phyloP scores from a whole-genome alignment of 441 rosid genomes.

The Gossypium schwendimanii region DNA sequence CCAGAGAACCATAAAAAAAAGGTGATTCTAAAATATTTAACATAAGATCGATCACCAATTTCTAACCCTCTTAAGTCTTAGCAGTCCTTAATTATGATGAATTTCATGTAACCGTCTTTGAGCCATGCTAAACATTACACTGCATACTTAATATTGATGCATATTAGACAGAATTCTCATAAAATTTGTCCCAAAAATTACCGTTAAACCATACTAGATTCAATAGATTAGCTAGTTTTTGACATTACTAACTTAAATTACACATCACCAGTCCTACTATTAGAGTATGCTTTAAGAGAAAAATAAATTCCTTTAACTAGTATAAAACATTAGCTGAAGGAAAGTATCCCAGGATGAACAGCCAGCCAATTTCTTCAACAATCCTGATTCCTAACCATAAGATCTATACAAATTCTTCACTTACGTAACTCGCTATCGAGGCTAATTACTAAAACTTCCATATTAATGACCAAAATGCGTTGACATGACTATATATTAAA shows the following conservation, averaged over 20 bases:
- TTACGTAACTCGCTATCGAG: background rate
- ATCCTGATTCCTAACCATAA: background rate
- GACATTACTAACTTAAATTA: background rate
- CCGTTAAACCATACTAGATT: background rate
- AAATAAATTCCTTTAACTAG: background rate
- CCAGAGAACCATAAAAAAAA: background rate
- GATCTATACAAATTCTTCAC: background rate
- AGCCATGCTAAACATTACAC: background rate
- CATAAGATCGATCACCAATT: background rate
- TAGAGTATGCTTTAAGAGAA: background rate
- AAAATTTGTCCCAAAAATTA: background rate
- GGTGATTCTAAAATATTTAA: background rate
- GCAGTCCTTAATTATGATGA: background rate
- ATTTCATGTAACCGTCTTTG: background rate
- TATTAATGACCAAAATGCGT: background rate
- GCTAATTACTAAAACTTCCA: background rate
- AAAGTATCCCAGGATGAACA: background rate
- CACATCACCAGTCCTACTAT: background rate
- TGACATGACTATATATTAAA: background rate
- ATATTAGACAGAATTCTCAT: background rate
- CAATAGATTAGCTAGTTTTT: background rate
- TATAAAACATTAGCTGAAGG: background rate
- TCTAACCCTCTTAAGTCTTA: background rate
- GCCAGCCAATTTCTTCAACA: background rate
- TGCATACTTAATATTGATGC: background rate